A percentile compares a stretch with the other conserved stretches of the same genome.
Conservation (phyloP, 805 yeast species). For the Ogataea dorogensis region DNA sequence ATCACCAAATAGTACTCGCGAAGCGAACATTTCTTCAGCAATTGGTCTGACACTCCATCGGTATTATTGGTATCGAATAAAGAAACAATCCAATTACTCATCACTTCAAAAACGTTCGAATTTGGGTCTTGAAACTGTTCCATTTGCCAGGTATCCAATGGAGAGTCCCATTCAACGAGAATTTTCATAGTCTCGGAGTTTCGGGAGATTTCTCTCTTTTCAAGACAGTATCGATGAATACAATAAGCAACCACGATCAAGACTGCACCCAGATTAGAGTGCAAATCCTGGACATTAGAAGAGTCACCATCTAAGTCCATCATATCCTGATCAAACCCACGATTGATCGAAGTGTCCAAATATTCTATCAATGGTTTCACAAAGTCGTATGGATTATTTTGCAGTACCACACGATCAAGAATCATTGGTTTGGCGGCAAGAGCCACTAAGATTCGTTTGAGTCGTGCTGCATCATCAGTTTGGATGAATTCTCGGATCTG, state of each 20-base stretch:
- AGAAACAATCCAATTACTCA: slow-evolving; percentile 77
- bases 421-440: slow-evolving; percentile 43
- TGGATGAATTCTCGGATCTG: slow-evolving; percentile 38
- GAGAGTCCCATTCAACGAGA: slow-evolving; percentile 17
- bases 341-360: slow-evolving; percentile 42
- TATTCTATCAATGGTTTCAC: slow-evolving; percentile 47
- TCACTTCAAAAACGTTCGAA: slow-evolving; percentile 27
- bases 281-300: slow-evolving; percentile 57
- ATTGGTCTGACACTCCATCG: slow-evolving; percentile 81
- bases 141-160: slow-evolving; percentile 11
- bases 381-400: slow-evolving; percentile 42
- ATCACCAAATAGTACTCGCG: slow-evolving; percentile 67
- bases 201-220: slow-evolving; percentile 6
- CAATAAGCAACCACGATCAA: slow-evolving; percentile 42
- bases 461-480: slow-evolving; percentile 40
- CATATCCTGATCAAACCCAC: slow-evolving; percentile 20
- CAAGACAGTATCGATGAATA: slow-evolving; percentile 17
- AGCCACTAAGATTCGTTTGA: slow-evolving; percentile 53
- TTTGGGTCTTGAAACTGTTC: slow-evolving; percentile 23
- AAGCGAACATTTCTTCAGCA: slow-evolving; percentile 63
- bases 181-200: slow-evolving; percentile 9
- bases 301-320: slow-evolving; percentile 49
- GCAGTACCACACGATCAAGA: slow-evolving; percentile 44
- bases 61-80: slow-evolving; percentile 56
- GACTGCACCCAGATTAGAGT: slow-evolving; percentile 65